Conservation (phyloP, 1,284 basidiomycete genomes). For the Mycena sp. region DNA sequence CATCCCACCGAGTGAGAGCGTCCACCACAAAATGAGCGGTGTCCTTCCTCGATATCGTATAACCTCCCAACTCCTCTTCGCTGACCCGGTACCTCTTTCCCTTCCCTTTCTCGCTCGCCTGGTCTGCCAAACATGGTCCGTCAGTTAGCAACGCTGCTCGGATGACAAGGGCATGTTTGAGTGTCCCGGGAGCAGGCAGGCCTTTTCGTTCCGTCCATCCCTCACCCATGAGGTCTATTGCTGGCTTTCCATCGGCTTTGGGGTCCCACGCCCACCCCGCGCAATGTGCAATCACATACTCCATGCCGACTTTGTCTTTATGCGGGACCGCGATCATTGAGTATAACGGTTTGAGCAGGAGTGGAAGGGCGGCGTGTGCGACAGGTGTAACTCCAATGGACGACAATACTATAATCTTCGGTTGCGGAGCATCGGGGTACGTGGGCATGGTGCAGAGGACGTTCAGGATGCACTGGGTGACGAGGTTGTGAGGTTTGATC, state of each 20-base stretch:
- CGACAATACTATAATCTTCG: slow-evolving; percentile 62
- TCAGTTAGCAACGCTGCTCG: slow-evolving; percentile 67
- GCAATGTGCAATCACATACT: slow-evolving; percentile 56
- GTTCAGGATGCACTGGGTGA: slow-evolving; percentile 59
- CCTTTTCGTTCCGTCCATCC: slow-evolving; percentile 51
- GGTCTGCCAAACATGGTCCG: slow-evolving; percentile 61
- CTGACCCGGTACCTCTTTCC: slow-evolving; percentile 48
- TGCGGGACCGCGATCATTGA: slow-evolving; percentile 54
- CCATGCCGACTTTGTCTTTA: slow-evolving; percentile 66
- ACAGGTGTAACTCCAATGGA: slow-evolving; percentile 59
- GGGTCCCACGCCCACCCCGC: slow-evolving; percentile 47
- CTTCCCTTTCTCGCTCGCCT: slow-evolving; percentile 34
- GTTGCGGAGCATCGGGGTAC: slow-evolving; percentile 37
- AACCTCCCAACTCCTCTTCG: slow-evolving; percentile 51
- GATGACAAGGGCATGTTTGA: slow-evolving; percentile 59
- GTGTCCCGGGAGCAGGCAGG: slow-evolving; percentile 51
- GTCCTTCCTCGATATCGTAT: slow-evolving; percentile 69
- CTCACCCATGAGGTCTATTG: slow-evolving; percentile 48
- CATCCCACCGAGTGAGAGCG: slow-evolving; percentile 57
- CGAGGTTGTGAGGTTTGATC: slow-evolving; percentile 57
- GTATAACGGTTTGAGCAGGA: slow-evolving; percentile 59
- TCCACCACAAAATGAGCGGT: slow-evolving; percentile 73
- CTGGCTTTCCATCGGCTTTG: slow-evolving; percentile 37
- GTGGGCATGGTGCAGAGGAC: slow-evolving; percentile 56
- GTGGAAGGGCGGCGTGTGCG: slow-evolving; percentile 57